Evolutionary conservation across 768 basidiomycete genomes (phyloP).

Genomic region (Lentinula detonsa): DNA sequence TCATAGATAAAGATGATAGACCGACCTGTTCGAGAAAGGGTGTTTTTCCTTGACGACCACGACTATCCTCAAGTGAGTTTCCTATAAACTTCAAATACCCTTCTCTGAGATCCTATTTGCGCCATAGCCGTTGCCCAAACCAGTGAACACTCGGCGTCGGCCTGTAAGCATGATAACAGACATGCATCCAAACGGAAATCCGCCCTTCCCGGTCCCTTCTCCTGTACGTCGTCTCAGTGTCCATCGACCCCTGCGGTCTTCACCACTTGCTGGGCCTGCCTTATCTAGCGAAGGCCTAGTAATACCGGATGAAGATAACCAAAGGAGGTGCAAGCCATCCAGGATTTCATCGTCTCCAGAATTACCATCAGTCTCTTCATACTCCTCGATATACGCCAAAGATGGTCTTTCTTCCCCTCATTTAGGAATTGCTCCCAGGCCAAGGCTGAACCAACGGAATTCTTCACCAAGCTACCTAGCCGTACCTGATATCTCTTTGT

Average conservation of each 20-base stretch:
- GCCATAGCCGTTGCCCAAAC: not conserved
- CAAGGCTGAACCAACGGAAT: not conserved
- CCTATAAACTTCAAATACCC: not conserved
- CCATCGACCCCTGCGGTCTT: conserved; percentile 2
- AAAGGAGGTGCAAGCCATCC: not conserved
- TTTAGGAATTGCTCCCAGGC: not conserved
- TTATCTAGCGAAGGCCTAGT: not conserved
- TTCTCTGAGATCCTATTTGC: not conserved
- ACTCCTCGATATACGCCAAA: not conserved
- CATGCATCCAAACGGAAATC: not conserved
- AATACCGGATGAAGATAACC: not conserved
- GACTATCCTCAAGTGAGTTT: not conserved
- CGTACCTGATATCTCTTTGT: too few relatives aligned
- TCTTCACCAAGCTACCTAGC: not conserved
- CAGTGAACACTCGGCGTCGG: not conserved
- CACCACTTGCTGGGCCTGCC: conserved; percentile 1
- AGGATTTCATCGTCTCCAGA: conserved; percentile 1
- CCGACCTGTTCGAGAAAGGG: not conserved
- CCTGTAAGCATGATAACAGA: not conserved
- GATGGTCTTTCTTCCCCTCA: not conserved
- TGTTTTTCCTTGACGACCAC: not conserved
- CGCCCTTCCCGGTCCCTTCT: not conserved
- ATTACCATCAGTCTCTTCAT: not conserved
- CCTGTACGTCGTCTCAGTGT: not conserved
- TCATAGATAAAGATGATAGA: not conserved